Conservation (phyloP, 441 rosid species). For the Hypseocharis bilobata region DNA sequence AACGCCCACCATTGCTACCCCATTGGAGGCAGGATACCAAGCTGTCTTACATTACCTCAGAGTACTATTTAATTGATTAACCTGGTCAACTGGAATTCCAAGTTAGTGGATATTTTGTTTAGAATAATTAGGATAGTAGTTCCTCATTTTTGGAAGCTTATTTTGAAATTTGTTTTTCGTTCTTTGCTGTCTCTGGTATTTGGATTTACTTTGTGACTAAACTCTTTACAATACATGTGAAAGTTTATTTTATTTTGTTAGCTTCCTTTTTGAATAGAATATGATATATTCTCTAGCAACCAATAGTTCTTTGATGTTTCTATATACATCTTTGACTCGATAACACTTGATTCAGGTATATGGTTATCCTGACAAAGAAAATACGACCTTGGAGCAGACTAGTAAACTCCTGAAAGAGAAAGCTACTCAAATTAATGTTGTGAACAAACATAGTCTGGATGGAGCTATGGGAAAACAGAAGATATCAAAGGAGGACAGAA, state of each 20-base stretch:
- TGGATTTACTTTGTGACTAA: constrained; percentile 1
- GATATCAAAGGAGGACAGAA: constrained; percentile 48
- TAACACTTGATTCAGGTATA: constrained; percentile 35
- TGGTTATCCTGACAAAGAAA: constrained; percentile 46
- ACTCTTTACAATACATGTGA: not conserved
- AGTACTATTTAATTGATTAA: too few species aligned
- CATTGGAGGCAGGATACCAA: too few species aligned
- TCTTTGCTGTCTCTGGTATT: not conserved
- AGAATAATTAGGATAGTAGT: too few species aligned
- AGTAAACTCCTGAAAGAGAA: constrained; percentile 22
- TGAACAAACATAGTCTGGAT: constrained; percentile 25
- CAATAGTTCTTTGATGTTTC: not conserved
- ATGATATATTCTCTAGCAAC: not conserved
- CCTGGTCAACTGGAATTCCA: too few species aligned
- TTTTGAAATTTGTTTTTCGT: not conserved
- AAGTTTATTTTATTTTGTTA: not conserved
- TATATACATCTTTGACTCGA: constrained; percentile 13
- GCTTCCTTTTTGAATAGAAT: not conserved
- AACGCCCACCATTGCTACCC: too few species aligned
- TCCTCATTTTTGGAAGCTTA: too few species aligned
- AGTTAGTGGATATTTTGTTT: too few species aligned
- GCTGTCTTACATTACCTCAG: too few species aligned
- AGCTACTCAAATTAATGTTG: constrained; percentile 20
- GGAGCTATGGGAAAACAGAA: constrained; percentile 39
- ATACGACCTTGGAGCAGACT: constrained; percentile 36